Evolutionary conservation across 1,284 basidiomycete species (phyloP).

Genomic region (Wallemia hederae): DNA sequence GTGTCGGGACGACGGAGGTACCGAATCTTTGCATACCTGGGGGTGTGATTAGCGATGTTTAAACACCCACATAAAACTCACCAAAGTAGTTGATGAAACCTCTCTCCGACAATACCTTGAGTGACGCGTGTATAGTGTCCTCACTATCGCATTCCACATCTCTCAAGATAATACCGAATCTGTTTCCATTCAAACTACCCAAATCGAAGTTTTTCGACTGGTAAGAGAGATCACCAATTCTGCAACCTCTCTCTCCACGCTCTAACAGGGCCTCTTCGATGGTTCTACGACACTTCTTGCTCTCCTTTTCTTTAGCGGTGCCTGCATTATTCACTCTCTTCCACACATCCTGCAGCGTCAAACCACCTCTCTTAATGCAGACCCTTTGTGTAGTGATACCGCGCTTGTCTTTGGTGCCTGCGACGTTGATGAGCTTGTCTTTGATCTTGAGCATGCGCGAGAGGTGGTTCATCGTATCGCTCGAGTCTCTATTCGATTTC

Average conservation of each 20-base stretch:
- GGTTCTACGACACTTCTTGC: constrained; percentile 26
- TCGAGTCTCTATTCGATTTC: constrained; percentile 91
- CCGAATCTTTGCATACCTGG: constrained; percentile 95
- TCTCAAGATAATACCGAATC: constrained; percentile 66
- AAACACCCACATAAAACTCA: constrained; percentile 12
- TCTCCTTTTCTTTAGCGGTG: background rate
- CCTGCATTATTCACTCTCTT: constrained; percentile 31
- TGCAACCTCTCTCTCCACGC: constrained; percentile 63
- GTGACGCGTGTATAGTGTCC: constrained; percentile 38
- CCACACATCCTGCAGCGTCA: constrained; percentile 63
- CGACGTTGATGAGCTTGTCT: constrained; percentile 52
- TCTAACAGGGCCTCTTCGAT: constrained; percentile 29
- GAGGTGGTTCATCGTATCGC: constrained; percentile 62
- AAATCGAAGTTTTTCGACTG: constrained; percentile 51
- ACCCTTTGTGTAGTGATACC: constrained; percentile 86
- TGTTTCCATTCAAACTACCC: constrained; percentile 84
- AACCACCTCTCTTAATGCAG: constrained; percentile 43
- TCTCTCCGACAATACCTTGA: constrained; percentile 47
- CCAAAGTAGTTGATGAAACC: constrained; percentile 99
- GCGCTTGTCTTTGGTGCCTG: constrained; percentile 95
- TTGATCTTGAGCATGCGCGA: constrained; percentile 43
- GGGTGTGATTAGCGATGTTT: background rate
- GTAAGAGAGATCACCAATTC: constrained; percentile 62
- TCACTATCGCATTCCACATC: constrained; percentile 47
- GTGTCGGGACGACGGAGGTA: constrained; percentile 80